Conservation (phyloP, 2,329 filamentous ascomycete genomes). For the Cytospora piceae region DNA sequence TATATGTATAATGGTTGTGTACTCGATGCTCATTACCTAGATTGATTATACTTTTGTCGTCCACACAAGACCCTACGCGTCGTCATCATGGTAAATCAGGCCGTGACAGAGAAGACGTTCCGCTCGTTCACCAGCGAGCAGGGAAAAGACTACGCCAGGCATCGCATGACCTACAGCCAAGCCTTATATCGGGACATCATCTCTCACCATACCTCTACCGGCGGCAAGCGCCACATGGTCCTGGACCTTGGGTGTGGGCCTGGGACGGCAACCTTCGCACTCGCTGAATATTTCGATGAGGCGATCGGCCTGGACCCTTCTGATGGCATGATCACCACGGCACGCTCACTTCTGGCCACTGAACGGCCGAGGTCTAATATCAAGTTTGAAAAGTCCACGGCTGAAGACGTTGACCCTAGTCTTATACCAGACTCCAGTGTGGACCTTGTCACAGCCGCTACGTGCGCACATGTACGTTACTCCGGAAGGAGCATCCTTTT, state of each 20-base stretch:
- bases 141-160: slow-evolving; percentile 48
- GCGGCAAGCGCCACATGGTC: slow-evolving; percentile 47
- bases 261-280: slow-evolving; percentile 50
- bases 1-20: background rate
- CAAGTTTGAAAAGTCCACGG: slow-evolving; percentile 46
- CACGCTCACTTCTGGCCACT: slow-evolving; percentile 41
- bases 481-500: background rate
- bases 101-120: slow-evolving; percentile 48
- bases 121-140: slow-evolving; percentile 48
- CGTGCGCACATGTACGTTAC: slow-evolving; percentile 48
- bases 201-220: slow-evolving; percentile 49
- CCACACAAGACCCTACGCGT: background rate
- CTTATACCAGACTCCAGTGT: slow-evolving; percentile 43
- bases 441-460: slow-evolving; percentile 55
- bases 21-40: background rate
- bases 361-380: slow-evolving; percentile 35
- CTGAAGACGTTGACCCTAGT: slow-evolving; percentile 47
- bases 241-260: slow-evolving; percentile 63
- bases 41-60: background rate
- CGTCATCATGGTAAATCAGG: slow-evolving; percentile 2
- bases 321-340: slow-evolving; percentile 56
- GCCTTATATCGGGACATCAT: slow-evolving; percentile 52
- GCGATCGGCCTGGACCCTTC: slow-evolving; percentile 57
- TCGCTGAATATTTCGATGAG: slow-evolving; percentile 50
- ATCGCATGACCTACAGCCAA: slow-evolving; percentile 48